Evolutionary conservation across 2,329 filamentous ascomycete genomes (phyloP), one percentile per base, ranked within the genome.

Genomic region (Coniochaeta sp.): DNA sequence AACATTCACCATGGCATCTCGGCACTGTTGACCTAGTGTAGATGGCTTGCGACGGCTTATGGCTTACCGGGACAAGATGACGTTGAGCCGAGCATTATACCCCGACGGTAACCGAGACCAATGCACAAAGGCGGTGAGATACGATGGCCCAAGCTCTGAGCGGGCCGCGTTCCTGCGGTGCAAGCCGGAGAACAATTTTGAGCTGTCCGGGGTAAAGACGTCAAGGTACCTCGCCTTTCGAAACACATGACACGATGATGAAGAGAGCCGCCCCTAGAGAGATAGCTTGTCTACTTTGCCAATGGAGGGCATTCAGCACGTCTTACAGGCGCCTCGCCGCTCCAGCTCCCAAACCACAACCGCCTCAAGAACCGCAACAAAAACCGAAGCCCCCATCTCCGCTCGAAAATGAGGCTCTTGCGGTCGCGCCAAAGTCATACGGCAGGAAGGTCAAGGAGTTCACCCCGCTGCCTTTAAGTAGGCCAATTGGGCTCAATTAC

Each of bases 401-500:
- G 60, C 63, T 56, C 28, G 54, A 56, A 7, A 38, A 56, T 24
- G 30, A 34, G 54, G 54, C 54, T 8, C 73, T 86, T 40, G 83
- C 81, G 65, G 74, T 84, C 62, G 85, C 84, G 6, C 85, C 85
- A 12, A 77, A 84, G 63, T 77, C 79, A 30, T 86, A 86, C 65
- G 86, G 86, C 67, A 81, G 80, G 70, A 77, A 78, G 17, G 67
- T 80, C 30, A 74, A 80, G 2, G 70, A 77, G 32, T 89, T 88
- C 68, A 82, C 77, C 10, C 86, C 86, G 5, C 81, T 79, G 66
- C 81, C 81, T 19, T 75, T 89, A 47, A 75, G 79, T 42, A 86
- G 91, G 40, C 93, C 95, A 16, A 93, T 99, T 65, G 95, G 95
- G 63, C 85, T 96, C 74, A 79, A 81, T 12, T 75, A 84, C 40